These are phyloP conservation scores for Populus alba DNA, from an alignment of 345 rosid species.

Conservation along the genomic window DNA sequence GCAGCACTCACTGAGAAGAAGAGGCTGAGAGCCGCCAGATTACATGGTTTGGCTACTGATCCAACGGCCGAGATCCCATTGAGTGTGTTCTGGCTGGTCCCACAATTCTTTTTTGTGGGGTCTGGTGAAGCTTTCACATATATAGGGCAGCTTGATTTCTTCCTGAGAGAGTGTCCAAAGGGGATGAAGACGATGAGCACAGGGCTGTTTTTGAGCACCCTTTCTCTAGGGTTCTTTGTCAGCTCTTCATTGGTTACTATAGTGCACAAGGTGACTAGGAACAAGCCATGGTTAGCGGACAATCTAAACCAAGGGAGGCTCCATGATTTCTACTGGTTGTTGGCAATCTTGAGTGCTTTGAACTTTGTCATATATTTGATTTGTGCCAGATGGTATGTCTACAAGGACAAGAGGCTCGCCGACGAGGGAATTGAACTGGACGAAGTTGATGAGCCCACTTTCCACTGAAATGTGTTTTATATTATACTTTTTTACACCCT, in stretches of 20 bases:
- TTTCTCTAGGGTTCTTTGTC: slow-evolving; percentile 78
- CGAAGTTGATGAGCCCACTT: slow-evolving; percentile 39
- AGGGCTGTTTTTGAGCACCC: slow-evolving; percentile 80
- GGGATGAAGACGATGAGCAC: slow-evolving; percentile 99
- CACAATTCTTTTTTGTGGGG: slow-evolving; percentile 81
- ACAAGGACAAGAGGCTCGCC: slow-evolving; percentile 81
- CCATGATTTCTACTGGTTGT: slow-evolving; percentile 79
- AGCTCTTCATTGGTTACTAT: slow-evolving; percentile 70
- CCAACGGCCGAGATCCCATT: slow-evolving; percentile 52
- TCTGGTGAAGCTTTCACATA: slow-evolving; percentile 88
- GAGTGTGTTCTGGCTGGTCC: slow-evolving; percentile 74
- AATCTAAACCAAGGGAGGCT: slow-evolving; percentile 79
- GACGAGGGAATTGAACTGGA: slow-evolving; percentile 67
- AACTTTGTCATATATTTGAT: slow-evolving; percentile 53
- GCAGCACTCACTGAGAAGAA: slow-evolving; percentile 71
- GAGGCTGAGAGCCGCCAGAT: slow-evolving; percentile 48
- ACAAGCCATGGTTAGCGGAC: slow-evolving; percentile 75
- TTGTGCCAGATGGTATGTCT: slow-evolving; percentile 84
- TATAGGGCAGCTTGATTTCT: slow-evolving; percentile 84
- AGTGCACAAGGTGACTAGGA: slow-evolving; percentile 61
- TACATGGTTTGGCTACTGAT: slow-evolving; percentile 36
- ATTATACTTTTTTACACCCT: neutral
- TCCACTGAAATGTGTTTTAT: slow-evolving; percentile 31
- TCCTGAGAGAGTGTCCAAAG: slow-evolving; percentile 91
- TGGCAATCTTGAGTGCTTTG: slow-evolving; percentile 58